These are phyloP conservation scores for Corynascus novoguineensis DNA, from an alignment of 495 filamentous ascomycete genomes.

Conservation along the genomic window DNA sequence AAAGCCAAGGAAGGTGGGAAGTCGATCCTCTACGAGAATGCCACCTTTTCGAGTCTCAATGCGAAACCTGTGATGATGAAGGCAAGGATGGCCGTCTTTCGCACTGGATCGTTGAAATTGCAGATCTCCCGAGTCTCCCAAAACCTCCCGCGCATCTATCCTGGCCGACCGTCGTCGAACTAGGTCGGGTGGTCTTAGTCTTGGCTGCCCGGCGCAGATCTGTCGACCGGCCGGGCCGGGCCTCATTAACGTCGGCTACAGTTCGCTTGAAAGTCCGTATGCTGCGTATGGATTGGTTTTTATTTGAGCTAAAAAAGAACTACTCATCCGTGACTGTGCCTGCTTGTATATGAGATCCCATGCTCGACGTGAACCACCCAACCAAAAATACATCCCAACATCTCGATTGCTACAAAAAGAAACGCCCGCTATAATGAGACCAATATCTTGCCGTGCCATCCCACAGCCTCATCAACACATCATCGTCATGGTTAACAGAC, in stretches of 20 bases:
- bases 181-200: too few relatives aligned
- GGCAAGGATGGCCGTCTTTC: not conserved
- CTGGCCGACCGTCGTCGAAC: not conserved
- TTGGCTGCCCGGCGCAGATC: too few relatives aligned
- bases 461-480: not conserved
- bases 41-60: too few relatives aligned
- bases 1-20: not conserved
- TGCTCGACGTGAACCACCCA: not conserved
- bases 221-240: not conserved
- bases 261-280: too few relatives aligned
- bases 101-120: not conserved
- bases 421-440: not conserved
- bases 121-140: not conserved
- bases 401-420: not conserved
- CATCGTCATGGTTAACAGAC: not conserved
- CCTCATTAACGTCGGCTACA: too few relatives aligned
- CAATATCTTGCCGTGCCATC: not conserved
- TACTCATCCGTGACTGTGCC: not conserved
- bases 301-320: too few relatives aligned
- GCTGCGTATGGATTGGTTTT: too few relatives aligned
- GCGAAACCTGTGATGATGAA: too few relatives aligned
- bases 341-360: not conserved
- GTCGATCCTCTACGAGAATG: too few relatives aligned
- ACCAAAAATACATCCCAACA: too few relatives aligned
- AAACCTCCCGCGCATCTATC: not conserved